Evolutionary conservation across 2,329 filamentous ascomycete genomes (phyloP).

Genomic region (Colletotrichum cordylinicola): DNA sequence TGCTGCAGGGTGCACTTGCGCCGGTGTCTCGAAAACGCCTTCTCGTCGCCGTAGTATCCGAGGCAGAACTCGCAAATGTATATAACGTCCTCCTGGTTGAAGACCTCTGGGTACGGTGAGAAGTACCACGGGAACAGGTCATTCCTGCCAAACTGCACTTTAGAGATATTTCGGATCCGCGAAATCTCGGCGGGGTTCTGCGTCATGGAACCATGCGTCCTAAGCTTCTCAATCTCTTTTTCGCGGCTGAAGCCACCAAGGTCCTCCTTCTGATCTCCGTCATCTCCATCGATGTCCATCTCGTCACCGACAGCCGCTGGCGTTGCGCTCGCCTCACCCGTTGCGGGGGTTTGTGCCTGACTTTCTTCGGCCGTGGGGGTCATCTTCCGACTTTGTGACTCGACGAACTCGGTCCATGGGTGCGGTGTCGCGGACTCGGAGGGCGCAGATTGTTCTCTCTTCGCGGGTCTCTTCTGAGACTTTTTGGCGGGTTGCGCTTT

Average conservation of each 20-base stretch:
- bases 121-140: conserved; percentile 99
- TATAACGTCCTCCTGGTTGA: conserved; percentile 86
- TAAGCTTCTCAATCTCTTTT: conserved; percentile 94
- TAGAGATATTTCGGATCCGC: conserved; percentile 91
- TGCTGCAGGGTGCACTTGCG: conserved; percentile 90
- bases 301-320: conserved; percentile 52
- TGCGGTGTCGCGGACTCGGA: conserved; percentile 61
- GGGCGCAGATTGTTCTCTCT: conserved; percentile 59
- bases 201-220: conserved; percentile 96
- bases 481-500: conserved; percentile 62
- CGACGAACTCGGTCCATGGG: conserved; percentile 58
- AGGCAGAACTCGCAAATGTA: conserved; percentile 98
- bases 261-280: conserved; percentile 48
- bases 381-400: conserved; percentile 52
- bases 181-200: conserved; percentile 98
- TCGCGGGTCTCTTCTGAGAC: conserved; percentile 58
- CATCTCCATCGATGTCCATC: conserved; percentile 60
- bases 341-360: conserved; percentile 49
- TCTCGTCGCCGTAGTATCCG: conserved; percentile 83
- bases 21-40: conserved; percentile 85
- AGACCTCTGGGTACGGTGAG: conserved; percentile 91
- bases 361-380: conserved; percentile 46
- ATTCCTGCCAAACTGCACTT: conserved; percentile 90
- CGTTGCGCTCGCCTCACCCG: conserved; percentile 49
- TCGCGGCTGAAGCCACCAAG: conserved; percentile 72